These are phyloP conservation scores for Fraxinus xanthoxyloides DNA, from an alignment of 305 asterid genomes.

Conservation along the genomic window DNA sequence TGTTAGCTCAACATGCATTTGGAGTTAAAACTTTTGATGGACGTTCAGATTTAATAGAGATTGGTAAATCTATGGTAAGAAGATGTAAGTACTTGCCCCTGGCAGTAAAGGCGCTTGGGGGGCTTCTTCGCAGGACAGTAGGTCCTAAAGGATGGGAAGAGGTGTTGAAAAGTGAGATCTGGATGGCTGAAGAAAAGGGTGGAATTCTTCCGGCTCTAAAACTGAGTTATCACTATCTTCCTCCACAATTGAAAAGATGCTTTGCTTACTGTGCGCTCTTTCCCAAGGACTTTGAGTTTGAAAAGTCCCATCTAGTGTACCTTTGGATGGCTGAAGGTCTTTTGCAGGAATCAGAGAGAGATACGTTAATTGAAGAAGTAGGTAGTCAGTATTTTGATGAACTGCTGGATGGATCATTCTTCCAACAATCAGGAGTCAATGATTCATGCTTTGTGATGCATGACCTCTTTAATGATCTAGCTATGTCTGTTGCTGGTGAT, in stretches of 20 bases:
- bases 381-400: constrained; percentile 18
- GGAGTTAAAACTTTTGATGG: neutral
- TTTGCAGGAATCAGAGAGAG: neutral
- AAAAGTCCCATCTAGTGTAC: neutral
- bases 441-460: constrained; percentile 10
- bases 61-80: constrained; percentile 14
- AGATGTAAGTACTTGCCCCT: constrained; percentile 28
- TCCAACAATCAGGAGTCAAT: neutral
- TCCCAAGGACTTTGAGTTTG: constrained; percentile 20
- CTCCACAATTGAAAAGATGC: constrained; percentile 19
- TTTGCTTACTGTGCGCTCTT: constrained; percentile 25
- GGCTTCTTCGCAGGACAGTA: neutral
- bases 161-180: constrained; percentile 14
- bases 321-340: constrained; percentile 35
- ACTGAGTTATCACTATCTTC: constrained; percentile 29
- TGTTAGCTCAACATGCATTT: too few relatives aligned
- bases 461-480: constrained; percentile 30
- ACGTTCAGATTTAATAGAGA: neutral
- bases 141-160: constrained; percentile 7
- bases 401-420: constrained; percentile 13
- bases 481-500: constrained; percentile 8
- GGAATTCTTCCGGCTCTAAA: neutral
- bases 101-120: constrained; percentile 26
- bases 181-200: neutral
- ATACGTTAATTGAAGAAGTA: constrained; percentile 1